Conservation (phyloP, 2,329 filamentous ascomycete genomes). For the Fusarium torulosum region DNA sequence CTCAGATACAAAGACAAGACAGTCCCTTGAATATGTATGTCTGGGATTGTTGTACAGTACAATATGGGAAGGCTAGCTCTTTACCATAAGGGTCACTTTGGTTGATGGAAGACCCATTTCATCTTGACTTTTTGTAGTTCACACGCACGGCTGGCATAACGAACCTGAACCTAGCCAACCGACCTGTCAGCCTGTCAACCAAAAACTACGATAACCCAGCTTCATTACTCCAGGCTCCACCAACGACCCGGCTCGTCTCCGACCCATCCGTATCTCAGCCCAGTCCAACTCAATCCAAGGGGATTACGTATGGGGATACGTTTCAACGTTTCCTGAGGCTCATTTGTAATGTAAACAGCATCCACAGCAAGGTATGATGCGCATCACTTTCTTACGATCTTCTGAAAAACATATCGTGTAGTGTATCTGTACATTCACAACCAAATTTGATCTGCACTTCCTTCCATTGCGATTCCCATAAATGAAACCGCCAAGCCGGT, state of each 20-base stretch:
- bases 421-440: not conserved
- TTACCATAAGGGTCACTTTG: not conserved
- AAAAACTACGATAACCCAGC: not conserved
- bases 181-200: conserved; percentile 27
- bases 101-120: not conserved
- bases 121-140: too few relatives aligned
- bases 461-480: conserved; percentile 12
- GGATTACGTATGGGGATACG: not conserved
- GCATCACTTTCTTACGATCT: not conserved
- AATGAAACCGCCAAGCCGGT: conserved; percentile 35
- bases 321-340: not conserved
- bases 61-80: not conserved
- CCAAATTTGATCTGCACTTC: conserved; percentile 12
- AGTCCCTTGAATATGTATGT: conserved; percentile 16
- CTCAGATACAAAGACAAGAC: not conserved
- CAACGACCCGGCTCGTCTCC: conserved; percentile 1
- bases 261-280: not conserved
- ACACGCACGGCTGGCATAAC: not conserved
- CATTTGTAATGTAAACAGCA: not conserved
- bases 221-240: conserved; percentile 24
- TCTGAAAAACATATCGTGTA: not conserved
- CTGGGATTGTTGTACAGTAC: not conserved
- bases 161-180: not conserved
- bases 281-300: not conserved
- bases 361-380: not conserved